Evolutionary conservation across 2,329 filamentous ascomycete genomes (phyloP), one percentile per base, ranked within the genome.

Genomic region (Xylaria sp.): DNA sequence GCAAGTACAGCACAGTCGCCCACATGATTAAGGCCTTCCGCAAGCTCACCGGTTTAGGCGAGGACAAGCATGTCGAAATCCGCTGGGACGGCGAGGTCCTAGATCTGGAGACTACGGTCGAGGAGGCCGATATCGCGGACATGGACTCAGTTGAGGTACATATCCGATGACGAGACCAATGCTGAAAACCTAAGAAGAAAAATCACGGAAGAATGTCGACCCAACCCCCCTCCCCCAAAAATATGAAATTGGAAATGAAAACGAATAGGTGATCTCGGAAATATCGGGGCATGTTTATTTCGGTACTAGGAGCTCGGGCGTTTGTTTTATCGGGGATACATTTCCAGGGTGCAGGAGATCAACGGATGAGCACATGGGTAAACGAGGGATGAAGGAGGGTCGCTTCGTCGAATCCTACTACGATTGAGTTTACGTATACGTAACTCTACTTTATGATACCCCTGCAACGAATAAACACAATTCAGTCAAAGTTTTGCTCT

Each of bases 51-150:
- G 73, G 81, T 0, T 76, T 94, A 20, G 77, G 80, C 0, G 75
- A 80, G 0, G 83, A 85, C 4, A 85, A 83, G 70, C 77, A 83
- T 0, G 80, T 96, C 2, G 83, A 84, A 42, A 80, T 97, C 11
- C 82, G 85, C 71, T 94, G 93, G 77, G 93, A 97, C 72, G 93
- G 93, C 15, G 92, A 94, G 57, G 81, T 82, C 53, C 80, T 96
- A 31, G 86, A 90, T 15, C 84, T 86, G 20, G 82, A 87, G 1
- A 80, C 81, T 33, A 86, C 84, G 1, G 83, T 96, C 51, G 82
- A 83, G 50, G 88, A 92, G 39, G 85, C 89, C 2, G 93, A 93
- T 20, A 87, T 97, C 45, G 87, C 88, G 51, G 91, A 96, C 73
- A 84, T 89, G 81, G 92, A 95, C 76, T 84, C 86, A 31, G 81